Conservation (phyloP, 139 green algal species). For the Volvox africanus region DNA sequence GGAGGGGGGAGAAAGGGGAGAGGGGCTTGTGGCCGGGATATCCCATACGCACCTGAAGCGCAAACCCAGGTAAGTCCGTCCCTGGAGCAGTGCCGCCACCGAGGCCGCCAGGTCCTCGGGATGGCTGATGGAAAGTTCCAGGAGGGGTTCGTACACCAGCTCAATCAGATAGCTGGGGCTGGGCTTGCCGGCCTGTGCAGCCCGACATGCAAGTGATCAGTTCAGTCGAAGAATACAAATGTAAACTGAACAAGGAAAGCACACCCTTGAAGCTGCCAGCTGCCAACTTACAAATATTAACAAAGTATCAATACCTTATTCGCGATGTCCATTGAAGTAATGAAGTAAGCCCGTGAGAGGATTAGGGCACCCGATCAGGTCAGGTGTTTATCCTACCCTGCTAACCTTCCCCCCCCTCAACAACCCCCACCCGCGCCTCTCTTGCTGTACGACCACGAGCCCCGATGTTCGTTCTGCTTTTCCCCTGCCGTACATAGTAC, state of each 20-base stretch:
- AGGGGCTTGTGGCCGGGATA: too few relatives aligned
- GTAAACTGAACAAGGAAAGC: not conserved
- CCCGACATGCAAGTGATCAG: not conserved
- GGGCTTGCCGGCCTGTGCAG: not conserved
- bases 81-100: constrained; percentile 4
- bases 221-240: not conserved
- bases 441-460: too few relatives aligned
- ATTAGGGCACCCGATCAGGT: not conserved
- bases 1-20: too few relatives aligned
- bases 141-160: constrained; percentile 20
- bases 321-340: too few relatives aligned
- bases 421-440: too few relatives aligned
- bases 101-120: constrained; percentile 4
- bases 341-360: not conserved
- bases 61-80: not conserved
- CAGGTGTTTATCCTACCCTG: too few relatives aligned
- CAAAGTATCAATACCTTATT: too few relatives aligned
- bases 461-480: too few relatives aligned
- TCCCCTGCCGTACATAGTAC: too few relatives aligned
- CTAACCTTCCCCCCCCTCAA: too few relatives aligned
- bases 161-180: constrained; percentile 36
- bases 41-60: constrained; percentile 4
- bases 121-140: not conserved
- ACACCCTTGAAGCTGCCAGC: too few relatives aligned
- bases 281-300: too few relatives aligned